Conservation (phyloP, 805 yeast species). For the Maudiozyma pseudohumilis region DNA sequence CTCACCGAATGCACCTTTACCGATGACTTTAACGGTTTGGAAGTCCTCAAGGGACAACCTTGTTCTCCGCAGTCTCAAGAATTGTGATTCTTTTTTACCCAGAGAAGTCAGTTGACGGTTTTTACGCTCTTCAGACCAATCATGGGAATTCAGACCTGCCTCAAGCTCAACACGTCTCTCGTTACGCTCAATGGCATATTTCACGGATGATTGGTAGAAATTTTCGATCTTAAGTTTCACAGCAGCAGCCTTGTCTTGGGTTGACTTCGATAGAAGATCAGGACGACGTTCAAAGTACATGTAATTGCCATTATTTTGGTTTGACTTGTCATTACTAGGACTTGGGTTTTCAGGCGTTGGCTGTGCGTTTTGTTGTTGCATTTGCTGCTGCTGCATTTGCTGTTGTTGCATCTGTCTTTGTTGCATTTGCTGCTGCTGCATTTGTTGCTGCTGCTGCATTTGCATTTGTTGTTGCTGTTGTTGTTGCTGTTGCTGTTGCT, state of each 20-base stretch:
- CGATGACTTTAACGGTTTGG: conserved; percentile 77
- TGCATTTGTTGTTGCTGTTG: conserved; percentile 4
- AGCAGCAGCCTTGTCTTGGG: conserved; percentile 80
- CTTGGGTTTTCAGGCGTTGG: no score
- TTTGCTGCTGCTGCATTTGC: conserved; percentile 2
- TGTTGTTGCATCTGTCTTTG: conserved; percentile 6
- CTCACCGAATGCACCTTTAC: conserved; percentile 98
- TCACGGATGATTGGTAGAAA: conserved; percentile 74
- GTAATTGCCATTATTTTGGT: conserved; percentile 33
- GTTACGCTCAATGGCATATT: conserved; percentile 90
- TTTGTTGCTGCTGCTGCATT: conserved; percentile 9
- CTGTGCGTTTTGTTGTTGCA: no score
- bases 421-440: conserved; percentile 12
- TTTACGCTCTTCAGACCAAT: conserved; percentile 76
- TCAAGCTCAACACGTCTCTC: conserved; percentile 84
- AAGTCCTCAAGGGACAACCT: conserved; percentile 75
- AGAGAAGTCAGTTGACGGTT: conserved; percentile 70
- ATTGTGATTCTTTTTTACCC: conserved; percentile 84
- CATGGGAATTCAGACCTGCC: conserved; percentile 54
- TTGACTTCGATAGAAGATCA: conserved; percentile 54
- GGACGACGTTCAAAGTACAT: conserved; percentile 79
- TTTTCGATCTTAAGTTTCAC: conserved; percentile 75
- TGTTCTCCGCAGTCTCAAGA: conserved; percentile 75
- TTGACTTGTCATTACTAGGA: neutral
- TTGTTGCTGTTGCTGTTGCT: conserved; percentile 19